phyloP scores from a whole-genome alignment of 306 rosid genomes.

The Pterocarpus macrocarpus region DNA sequence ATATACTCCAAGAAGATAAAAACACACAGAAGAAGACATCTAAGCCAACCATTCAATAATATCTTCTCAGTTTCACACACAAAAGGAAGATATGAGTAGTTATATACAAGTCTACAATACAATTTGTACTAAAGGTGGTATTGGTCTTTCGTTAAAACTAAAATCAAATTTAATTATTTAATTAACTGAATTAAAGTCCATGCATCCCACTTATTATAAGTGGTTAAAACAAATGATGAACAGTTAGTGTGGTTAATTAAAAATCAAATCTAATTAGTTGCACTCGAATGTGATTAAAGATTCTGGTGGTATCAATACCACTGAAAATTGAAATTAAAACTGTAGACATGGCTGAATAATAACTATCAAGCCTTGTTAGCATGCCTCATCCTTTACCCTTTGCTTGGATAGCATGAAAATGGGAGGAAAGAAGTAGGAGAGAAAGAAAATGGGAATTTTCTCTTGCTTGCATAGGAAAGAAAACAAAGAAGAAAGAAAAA shows the following conservation, averaged over 20 bases:
- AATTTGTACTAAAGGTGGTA: not conserved
- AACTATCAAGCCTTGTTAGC: too few species aligned
- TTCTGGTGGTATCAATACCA: conserved; percentile 22
- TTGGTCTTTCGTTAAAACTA: conserved; percentile 6
- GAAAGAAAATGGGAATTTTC: too few species aligned
- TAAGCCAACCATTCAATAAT: conserved; percentile 34
- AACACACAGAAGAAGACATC: conserved; percentile 12
- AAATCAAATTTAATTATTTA: conserved; percentile 35
- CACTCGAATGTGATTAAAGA: conserved; percentile 14
- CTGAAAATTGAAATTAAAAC: conserved; percentile 16
- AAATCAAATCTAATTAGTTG: conserved; percentile 20
- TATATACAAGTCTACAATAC: not conserved
- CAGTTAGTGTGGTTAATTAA: conserved; percentile 19
- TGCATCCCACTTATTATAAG: conserved; percentile 21
- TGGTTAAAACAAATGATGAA: conserved; percentile 17
- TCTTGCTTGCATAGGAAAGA: too few species aligned
- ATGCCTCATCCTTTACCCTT: too few species aligned
- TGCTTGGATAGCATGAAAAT: too few species aligned
- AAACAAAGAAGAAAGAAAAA: too few species aligned
- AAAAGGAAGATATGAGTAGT: conserved; percentile 20
- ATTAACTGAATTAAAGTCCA: not conserved
- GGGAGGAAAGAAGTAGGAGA: too few species aligned
- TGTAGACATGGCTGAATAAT: conserved; percentile 12
- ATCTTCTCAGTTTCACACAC: conserved; percentile 1
- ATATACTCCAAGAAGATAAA: conserved; percentile 15